These are phyloP conservation scores for Boletus rubescentipes DNA, from an alignment of 768 basidiomycete genomes.

Conservation along the genomic window DNA sequence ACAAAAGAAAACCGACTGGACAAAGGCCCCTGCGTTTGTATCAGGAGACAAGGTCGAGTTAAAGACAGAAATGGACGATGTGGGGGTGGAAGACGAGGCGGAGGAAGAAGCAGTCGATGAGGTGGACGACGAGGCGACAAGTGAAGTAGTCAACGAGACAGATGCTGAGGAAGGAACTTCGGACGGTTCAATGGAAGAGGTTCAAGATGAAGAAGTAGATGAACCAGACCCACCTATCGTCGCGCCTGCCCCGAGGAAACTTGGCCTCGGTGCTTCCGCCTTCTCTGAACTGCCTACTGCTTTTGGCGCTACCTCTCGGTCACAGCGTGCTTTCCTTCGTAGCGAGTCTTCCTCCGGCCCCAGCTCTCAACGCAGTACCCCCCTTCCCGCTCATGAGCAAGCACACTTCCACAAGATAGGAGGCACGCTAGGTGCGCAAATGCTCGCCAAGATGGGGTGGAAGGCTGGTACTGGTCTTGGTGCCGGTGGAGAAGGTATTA, in stretches of 20 bases:
- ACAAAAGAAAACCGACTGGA: constrained; percentile 59
- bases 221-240: constrained; percentile 30
- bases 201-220: constrained; percentile 37
- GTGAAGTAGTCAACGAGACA: constrained; percentile 34
- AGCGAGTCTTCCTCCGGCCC: constrained; percentile 40
- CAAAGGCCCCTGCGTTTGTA: constrained; percentile 76
- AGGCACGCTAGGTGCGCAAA: constrained; percentile 78
- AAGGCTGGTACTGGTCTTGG: constrained; percentile 79
- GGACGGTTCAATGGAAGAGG: constrained; percentile 34
- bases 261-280: constrained; percentile 27
- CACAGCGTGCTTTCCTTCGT: constrained; percentile 57
- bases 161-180: constrained; percentile 34
- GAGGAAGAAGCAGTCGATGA: constrained; percentile 37
- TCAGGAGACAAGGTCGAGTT: constrained; percentile 47
- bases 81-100: constrained; percentile 34
- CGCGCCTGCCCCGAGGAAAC: constrained; percentile 19
- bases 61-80: constrained; percentile 43
- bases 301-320: constrained; percentile 37
- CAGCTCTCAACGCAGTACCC: constrained; percentile 44
- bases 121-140: constrained; percentile 38
- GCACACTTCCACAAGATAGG: constrained; percentile 82
- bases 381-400: constrained; percentile 63
- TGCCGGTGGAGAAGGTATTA: constrained; percentile 71
- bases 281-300: constrained; percentile 34
- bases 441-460: constrained; percentile 98